Evolutionary conservation across 768 basidiomycete species (phyloP).

Genomic region (Amanita pseudoporphyria): DNA sequence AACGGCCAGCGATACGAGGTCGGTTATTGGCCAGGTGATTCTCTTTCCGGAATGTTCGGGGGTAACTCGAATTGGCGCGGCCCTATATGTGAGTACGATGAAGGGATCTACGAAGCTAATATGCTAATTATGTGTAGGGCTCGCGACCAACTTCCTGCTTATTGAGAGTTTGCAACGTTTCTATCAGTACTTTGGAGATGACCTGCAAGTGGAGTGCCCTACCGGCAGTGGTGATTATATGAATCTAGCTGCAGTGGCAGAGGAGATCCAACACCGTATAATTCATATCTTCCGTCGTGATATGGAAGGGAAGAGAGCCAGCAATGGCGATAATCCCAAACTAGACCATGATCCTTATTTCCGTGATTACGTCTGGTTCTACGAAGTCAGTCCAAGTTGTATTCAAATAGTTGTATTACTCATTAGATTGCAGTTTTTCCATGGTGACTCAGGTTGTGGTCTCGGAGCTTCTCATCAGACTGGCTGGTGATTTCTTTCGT

Average conservation of each 20-base stretch:
- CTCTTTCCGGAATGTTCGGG: constrained; percentile 94
- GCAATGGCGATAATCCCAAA: constrained; percentile 83
- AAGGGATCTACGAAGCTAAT: not conserved
- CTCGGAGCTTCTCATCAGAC: constrained; percentile 98
- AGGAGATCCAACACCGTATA: constrained; percentile 98
- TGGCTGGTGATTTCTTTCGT: constrained; percentile 61
- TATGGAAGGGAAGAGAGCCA: constrained; percentile 73
- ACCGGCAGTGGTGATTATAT: constrained; percentile 97
- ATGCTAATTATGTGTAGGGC: constrained; percentile 42
- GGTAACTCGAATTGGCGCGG: constrained; percentile 98
- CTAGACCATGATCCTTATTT: constrained; percentile 92
- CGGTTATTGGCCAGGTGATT: constrained; percentile 97
- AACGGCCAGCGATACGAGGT: constrained; percentile 89
- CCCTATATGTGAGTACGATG: constrained; percentile 55
- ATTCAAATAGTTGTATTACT: not conserved
- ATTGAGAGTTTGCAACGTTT: constrained; percentile 96
- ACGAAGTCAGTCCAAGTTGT: constrained; percentile 50
- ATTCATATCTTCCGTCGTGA: constrained; percentile 99
- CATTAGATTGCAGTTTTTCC: constrained; percentile 66
- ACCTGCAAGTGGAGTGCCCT: constrained; percentile 87
- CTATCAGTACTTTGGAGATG: constrained; percentile 95
- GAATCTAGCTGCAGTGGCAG: constrained; percentile 89
- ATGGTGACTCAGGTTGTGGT: constrained; percentile 86
- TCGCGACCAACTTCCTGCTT: constrained; percentile 91
- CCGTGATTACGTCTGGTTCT: constrained; percentile 94